phyloP scores from a whole-genome alignment of 2,329 filamentous ascomycete species.

The Fusarium pilosicola region DNA sequence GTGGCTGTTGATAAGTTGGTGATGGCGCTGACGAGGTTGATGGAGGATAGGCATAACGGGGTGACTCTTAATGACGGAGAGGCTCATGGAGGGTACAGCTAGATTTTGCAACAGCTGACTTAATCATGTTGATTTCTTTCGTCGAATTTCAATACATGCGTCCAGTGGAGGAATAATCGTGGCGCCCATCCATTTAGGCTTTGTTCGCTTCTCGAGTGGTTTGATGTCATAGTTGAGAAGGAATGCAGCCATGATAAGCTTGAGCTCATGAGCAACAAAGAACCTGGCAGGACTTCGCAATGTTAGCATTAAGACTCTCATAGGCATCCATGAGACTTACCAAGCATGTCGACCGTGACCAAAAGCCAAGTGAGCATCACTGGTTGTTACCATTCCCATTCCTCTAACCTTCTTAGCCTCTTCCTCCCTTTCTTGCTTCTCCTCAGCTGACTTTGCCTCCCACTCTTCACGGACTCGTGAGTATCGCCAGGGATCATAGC shows the following conservation, averaged over 20 bases:
- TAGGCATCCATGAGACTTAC: conserved; percentile 29
- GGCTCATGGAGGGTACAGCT: conserved; percentile 25
- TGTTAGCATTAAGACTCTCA: not conserved
- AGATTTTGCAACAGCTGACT: not conserved
- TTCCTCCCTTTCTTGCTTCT: conserved; percentile 45
- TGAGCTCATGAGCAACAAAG: conserved; percentile 65
- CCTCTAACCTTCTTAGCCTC: conserved; percentile 50
- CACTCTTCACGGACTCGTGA: conserved; percentile 54
- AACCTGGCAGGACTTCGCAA: conserved; percentile 60
- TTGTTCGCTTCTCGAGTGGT: conserved; percentile 51
- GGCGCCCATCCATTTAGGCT: conserved; percentile 56
- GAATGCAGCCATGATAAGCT: conserved; percentile 63
- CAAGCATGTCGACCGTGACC: conserved; percentile 66
- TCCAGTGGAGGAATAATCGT: conserved; percentile 49
- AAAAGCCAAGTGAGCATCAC: conserved; percentile 61
- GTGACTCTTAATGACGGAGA: conserved; percentile 7
- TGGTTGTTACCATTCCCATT: conserved; percentile 64
- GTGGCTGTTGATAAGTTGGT: conserved; percentile 14
- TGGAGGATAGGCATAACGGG: conserved; percentile 16
- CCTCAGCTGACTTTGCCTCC: conserved; percentile 42
- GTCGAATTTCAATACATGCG: conserved; percentile 43
- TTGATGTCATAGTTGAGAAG: conserved; percentile 64
- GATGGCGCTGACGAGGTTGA: conserved; percentile 23
- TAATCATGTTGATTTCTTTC: not conserved
- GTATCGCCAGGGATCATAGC: conserved; percentile 62